Conservation (phyloP, 108 stramenopile species). For the Cyclotella atomus region DNA sequence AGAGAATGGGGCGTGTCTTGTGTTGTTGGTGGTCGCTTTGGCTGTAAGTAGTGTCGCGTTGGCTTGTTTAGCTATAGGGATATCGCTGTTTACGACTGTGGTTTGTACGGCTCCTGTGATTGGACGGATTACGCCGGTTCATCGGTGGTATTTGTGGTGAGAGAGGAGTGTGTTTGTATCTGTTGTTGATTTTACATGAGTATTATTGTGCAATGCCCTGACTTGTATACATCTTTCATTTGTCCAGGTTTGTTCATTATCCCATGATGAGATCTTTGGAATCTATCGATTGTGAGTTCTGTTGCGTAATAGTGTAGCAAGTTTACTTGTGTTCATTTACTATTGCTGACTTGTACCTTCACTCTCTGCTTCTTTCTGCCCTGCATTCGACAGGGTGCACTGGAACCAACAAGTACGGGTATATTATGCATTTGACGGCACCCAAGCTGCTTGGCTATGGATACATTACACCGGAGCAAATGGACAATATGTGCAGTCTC, state of each 20-base stretch:
- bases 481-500: slow-evolving; percentile 50
- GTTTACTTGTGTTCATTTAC: not conserved
- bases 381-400: slow-evolving; percentile 34
- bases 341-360: not conserved
- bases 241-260: slow-evolving; percentile 63
- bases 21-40: slow-evolving; percentile 1
- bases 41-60: not conserved
- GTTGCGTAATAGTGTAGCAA: not conserved
- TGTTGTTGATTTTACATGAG: too few species aligned
- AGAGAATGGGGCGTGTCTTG: slow-evolving; percentile 32
- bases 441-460: slow-evolving; percentile 59
- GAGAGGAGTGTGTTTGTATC: too few species aligned
- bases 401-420: slow-evolving; percentile 60
- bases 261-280: slow-evolving; percentile 53
- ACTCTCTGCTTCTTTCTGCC: not conserved
- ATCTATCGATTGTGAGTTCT: slow-evolving; percentile 31
- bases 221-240: too few species aligned
- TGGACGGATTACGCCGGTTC: slow-evolving; percentile 39
- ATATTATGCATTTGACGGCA: slow-evolving; percentile 70
- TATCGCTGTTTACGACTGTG: slow-evolving; percentile 54
- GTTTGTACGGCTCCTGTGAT: slow-evolving; percentile 65
- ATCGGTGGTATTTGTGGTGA: slow-evolving; percentile 58
- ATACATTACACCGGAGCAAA: slow-evolving; percentile 50
- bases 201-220: too few species aligned
- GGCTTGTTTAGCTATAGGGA: slow-evolving; percentile 14